Evolutionary conservation across 2,329 filamentous ascomycete genomes (phyloP).

Genomic region (Sclerotinia minor): DNA sequence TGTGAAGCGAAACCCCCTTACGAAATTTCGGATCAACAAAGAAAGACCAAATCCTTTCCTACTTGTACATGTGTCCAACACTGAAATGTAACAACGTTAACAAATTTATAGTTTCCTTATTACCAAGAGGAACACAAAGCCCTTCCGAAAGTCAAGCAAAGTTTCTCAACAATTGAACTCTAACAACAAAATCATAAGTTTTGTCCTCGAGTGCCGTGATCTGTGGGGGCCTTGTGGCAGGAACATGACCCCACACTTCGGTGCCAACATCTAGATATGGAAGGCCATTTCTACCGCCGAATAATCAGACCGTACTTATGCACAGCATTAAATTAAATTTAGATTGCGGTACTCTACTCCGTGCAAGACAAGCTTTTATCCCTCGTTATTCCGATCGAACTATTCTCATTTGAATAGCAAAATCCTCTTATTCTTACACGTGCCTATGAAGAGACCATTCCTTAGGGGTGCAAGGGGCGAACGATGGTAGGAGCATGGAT

Average conservation of each 20-base stretch:
- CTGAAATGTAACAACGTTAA: background rate
- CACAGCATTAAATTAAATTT: background rate
- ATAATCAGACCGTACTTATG: background rate
- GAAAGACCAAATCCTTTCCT: background rate
- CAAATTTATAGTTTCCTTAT: background rate
- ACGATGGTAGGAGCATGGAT: background rate
- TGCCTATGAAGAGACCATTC: background rate
- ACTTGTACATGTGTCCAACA: too few species aligned
- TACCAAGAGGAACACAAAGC: too few species aligned
- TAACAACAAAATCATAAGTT: background rate
- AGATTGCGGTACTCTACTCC: background rate
- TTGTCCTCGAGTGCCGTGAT: background rate
- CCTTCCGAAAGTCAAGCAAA: too few species aligned
- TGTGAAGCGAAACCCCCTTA: conserved; percentile 5
- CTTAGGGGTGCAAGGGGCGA: background rate
- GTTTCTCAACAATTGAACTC: background rate
- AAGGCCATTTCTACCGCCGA: background rate
- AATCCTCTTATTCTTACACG: conserved; percentile 4
- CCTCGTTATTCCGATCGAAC: background rate
- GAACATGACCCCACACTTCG: background rate
- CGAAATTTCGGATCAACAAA: background rate
- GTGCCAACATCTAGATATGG: background rate
- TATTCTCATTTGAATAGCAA: background rate
- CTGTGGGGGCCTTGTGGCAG: background rate
- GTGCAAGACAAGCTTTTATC: background rate